Conservation (phyloP, 2,329 filamentous ascomycete genomes). For the Ophiosphaerella herpotricha region DNA sequence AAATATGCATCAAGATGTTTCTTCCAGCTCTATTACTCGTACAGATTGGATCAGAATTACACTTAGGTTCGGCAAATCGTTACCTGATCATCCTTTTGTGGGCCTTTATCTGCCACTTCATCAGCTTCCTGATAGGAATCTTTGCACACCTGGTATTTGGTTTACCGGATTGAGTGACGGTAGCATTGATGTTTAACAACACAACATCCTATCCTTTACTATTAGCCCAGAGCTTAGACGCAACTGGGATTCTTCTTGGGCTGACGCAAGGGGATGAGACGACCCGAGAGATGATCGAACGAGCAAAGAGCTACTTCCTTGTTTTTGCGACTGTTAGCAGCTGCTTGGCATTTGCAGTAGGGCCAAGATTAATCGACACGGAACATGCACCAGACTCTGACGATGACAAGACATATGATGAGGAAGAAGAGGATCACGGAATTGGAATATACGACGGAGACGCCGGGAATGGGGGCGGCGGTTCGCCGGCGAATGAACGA, state of each 20-base stretch:
- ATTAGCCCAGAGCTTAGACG: constrained; percentile 56
- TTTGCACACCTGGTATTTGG: constrained; percentile 50
- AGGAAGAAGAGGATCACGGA: constrained; percentile 1
- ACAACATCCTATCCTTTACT: constrained; percentile 59
- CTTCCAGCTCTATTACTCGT: constrained; percentile 58
- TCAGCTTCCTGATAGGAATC: constrained; percentile 55
- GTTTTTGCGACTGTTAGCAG: constrained; percentile 67
- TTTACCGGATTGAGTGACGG: constrained; percentile 59
- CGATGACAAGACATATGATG: constrained; percentile 16
- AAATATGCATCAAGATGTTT: constrained; percentile 58
- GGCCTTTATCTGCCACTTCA: constrained; percentile 55
- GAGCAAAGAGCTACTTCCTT: constrained; percentile 68
- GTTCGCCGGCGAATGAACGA: constrained; percentile 14
- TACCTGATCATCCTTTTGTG: constrained; percentile 57
- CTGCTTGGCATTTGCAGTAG: constrained; percentile 66
- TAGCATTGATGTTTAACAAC: constrained; percentile 61
- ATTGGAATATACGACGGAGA: constrained; percentile 7
- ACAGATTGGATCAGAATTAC: constrained; percentile 58
- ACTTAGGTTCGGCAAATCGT: constrained; percentile 51
- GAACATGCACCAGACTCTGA: constrained; percentile 36
- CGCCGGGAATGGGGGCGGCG: constrained; percentile 5
- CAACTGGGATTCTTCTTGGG: constrained; percentile 60
- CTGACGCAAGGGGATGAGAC: constrained; percentile 52
- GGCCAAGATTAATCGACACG: constrained; percentile 61
- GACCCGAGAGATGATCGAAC: constrained; percentile 54